Evolutionary conservation across 495 filamentous ascomycete species (phyloP), one percentile per base, ranked within the genome.

Genomic region (Durotheca rogersii): DNA sequence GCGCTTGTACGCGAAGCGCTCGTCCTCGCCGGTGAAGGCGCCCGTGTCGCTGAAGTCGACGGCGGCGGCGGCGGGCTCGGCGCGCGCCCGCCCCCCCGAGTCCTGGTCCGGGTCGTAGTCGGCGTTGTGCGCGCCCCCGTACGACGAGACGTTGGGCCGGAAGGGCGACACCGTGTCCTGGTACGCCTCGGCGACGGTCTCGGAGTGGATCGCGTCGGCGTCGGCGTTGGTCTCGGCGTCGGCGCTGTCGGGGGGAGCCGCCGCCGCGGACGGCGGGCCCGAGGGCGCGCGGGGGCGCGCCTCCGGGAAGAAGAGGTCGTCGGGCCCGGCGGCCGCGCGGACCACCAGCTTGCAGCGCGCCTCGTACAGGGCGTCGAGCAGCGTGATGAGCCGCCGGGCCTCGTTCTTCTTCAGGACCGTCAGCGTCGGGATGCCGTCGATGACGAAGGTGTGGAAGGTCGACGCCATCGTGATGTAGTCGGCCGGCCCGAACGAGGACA

Each of bases 391-490:
- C 6, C 86, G 68, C 11, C 85, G 69, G 0, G 84, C 86, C 67
- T 88, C 84, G 63, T 87, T 88, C 65, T 86, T 87, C 62, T 81
- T 79, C 0, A 75, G 58, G 0, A 78, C 21, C 1, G 72, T 75
- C 1, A 88, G 64, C 12, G 81, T 55, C 0, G 85, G 84, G 18
- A 88, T 71, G 5, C 75, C 62, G 42, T 77, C 73, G 32, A 88
- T 69, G 58, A 88, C 78, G 41, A 89, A 68, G 0, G 84, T 86
- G 62, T 87, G 83, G 64, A 79, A 88, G 42, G 71, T 82, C 1
- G 82, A 85, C 1, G 85, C 83, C 45, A 88, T 70, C 6, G 81
- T 83, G 42, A 86, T 81, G 67, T 87, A 88, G 67, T 89, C 86
- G 15, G 85, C 85, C 25, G 84, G 82, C 0, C 85, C 86, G 17